Evolutionary conservation across 257 asterid species (phyloP).

Genomic region (Ophiorrhiza pumila): DNA sequence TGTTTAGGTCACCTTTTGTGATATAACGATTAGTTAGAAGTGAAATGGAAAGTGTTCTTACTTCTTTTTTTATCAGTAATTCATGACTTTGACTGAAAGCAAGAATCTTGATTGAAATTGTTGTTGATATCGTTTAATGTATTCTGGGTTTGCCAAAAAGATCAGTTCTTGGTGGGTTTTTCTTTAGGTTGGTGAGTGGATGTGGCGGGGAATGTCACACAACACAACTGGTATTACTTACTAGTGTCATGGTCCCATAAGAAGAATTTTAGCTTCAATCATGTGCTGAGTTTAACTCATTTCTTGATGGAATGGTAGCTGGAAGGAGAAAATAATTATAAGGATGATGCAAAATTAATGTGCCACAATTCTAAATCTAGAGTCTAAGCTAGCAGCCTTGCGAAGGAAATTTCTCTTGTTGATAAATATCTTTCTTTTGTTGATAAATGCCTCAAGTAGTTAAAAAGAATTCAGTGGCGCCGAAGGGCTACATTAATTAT

Average conservation of each 20-base stretch:
- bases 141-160: too few species aligned
- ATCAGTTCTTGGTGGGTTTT: neutral
- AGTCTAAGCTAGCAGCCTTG: neutral
- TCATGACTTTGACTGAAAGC: neutral
- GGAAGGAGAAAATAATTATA: neutral
- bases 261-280: neutral
- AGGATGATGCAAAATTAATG: neutral
- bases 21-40: neutral
- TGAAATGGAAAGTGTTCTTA: neutral
- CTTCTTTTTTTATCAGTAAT: neutral
- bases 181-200: neutral
- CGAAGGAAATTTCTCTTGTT: too few species aligned
- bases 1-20: neutral
- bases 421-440: too few species aligned
- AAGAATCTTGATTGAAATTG: neutral
- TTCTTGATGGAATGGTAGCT: neutral
- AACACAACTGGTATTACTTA: constrained; percentile 1
- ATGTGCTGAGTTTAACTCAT: neutral
- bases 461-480: neutral
- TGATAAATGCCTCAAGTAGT: neutral
- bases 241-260: neutral
- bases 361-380: neutral
- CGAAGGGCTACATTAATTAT: neutral
- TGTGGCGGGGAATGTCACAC: too few species aligned
- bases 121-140: neutral